Percentiles rank a stretch among this genome's conserved stretches.
phyloP scores from a whole-genome alignment of 768 basidiomycete species.

The Cubamyces lactineus region DNA sequence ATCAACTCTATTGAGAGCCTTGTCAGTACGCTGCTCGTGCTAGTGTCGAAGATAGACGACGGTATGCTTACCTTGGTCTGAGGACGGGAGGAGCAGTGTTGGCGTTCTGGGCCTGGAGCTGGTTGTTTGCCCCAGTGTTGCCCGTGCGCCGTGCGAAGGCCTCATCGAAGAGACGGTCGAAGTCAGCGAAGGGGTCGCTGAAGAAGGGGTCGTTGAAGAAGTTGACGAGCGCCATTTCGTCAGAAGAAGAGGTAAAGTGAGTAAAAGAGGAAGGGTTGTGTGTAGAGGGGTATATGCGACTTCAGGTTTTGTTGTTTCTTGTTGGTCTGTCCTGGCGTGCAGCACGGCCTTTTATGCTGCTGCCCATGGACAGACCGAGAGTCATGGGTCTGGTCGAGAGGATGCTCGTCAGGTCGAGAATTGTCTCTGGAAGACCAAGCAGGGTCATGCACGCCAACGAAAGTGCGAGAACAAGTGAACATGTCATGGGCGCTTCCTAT shows the following conservation, averaged over 20 bases:
- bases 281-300: constrained; percentile 2
- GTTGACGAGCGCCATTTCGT: constrained; percentile 39
- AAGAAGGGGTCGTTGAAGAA: constrained; percentile 47
- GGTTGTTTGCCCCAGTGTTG: constrained; percentile 2
- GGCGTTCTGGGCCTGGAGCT: constrained; percentile 18
- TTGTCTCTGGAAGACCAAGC: not conserved
- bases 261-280: not conserved
- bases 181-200: constrained; percentile 34
- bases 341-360: not conserved
- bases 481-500: not conserved
- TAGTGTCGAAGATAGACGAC: no score
- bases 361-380: not conserved
- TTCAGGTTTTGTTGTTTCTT: constrained; percentile 2
- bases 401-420: not conserved
- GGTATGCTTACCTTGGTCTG: constrained; percentile 20
- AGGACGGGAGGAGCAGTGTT: constrained; percentile 19
- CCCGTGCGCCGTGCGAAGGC: constrained; percentile 34
- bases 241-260: not conserved
- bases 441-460: not conserved
- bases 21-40: not conserved
- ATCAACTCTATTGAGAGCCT: constrained; percentile 47
- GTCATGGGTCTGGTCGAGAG: not conserved
- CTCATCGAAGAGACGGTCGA: constrained; percentile 50
- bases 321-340: not conserved
- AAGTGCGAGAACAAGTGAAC: not conserved